Percentiles rank a stretch among this genome's conserved stretches.
phyloP scores from a whole-genome alignment of 2,329 filamentous ascomycete species.

The Uncinocarpus reesii region DNA sequence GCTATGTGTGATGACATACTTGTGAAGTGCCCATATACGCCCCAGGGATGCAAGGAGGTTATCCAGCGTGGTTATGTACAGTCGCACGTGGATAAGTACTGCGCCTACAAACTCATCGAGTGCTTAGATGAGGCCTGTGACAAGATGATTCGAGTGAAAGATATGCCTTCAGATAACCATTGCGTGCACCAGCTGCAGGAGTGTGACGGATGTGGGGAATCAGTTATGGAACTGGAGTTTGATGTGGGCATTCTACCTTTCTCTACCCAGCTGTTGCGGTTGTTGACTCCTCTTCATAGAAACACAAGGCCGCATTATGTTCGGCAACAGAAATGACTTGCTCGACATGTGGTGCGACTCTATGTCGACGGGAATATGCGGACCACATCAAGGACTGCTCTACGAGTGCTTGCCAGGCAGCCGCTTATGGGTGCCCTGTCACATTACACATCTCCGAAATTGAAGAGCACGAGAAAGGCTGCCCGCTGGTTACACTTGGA shows the following conservation, averaged over 20 bases:
- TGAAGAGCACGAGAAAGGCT: constrained; percentile 39
- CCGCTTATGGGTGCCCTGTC: constrained; percentile 36
- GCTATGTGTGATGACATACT: constrained; percentile 53
- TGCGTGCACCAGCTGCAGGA: constrained; percentile 46
- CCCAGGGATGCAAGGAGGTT: constrained; percentile 44
- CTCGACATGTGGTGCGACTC: constrained; percentile 28
- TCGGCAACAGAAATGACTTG: constrained; percentile 30
- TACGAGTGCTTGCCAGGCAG: constrained; percentile 31
- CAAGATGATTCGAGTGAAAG: constrained; percentile 45
- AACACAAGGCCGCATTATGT: constrained; percentile 32
- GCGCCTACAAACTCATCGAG: constrained; percentile 44
- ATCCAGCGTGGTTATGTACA: constrained; percentile 48
- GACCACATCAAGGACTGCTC: constrained; percentile 32
- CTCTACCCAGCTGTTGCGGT: not conserved
- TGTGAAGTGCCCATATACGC: constrained; percentile 49
- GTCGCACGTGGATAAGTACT: constrained; percentile 52
- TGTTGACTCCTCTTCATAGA: constrained; percentile 19
- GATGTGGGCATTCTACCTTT: constrained; percentile 31
- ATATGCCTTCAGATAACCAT: constrained; percentile 38
- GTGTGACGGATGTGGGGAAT: constrained; percentile 45
- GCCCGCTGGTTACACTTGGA: constrained; percentile 41
- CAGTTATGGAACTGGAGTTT: constrained; percentile 46
- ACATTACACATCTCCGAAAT: constrained; percentile 30
- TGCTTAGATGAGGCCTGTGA: constrained; percentile 44
- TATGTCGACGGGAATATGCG: constrained; percentile 26